A percentile compares a stretch with the other conserved stretches of the same genome.
Conservation (phyloP, 2,329 filamentous ascomycete genomes). For the Mollisiaceae sp. region DNA sequence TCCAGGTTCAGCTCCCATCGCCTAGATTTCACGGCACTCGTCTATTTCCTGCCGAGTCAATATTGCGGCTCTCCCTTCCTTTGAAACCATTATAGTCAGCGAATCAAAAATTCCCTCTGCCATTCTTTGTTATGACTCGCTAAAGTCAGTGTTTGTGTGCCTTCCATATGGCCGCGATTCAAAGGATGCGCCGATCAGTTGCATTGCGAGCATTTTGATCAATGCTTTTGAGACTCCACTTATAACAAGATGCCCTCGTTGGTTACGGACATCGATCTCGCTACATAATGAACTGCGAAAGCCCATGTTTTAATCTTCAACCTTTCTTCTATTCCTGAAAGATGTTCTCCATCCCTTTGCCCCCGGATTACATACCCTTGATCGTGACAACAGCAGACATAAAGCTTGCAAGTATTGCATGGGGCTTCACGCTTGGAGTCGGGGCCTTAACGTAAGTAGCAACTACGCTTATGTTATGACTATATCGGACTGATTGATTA, state of each 20-base stretch:
- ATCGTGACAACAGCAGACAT: constrained; percentile 3
- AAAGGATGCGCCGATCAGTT: not conserved
- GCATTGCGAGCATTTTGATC: not conserved
- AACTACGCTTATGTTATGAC: not conserved
- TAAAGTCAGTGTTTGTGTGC: not conserved
- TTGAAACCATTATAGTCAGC: not conserved
- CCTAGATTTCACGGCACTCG: not conserved
- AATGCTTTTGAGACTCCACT: not conserved
- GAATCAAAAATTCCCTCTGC: not conserved
- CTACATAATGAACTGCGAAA: not conserved
- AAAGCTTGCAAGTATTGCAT: constrained; percentile 8
- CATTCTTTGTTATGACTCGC: not conserved
- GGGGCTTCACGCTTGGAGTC: constrained; percentile 10
- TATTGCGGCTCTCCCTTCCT: not conserved
- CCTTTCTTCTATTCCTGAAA: not conserved
- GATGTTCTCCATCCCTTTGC: not conserved
- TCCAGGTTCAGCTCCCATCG: not conserved
- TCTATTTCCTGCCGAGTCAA: not conserved
- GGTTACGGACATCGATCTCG: not conserved
- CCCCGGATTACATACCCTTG: not conserved
- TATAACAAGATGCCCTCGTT: not conserved
- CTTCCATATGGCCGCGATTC: not conserved
- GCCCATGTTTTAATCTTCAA: not conserved
- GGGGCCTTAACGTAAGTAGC: constrained; percentile 3
- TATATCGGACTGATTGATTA: not conserved